phyloP scores from a whole-genome alignment of 306 rosid species.

The Vicia faba region DNA sequence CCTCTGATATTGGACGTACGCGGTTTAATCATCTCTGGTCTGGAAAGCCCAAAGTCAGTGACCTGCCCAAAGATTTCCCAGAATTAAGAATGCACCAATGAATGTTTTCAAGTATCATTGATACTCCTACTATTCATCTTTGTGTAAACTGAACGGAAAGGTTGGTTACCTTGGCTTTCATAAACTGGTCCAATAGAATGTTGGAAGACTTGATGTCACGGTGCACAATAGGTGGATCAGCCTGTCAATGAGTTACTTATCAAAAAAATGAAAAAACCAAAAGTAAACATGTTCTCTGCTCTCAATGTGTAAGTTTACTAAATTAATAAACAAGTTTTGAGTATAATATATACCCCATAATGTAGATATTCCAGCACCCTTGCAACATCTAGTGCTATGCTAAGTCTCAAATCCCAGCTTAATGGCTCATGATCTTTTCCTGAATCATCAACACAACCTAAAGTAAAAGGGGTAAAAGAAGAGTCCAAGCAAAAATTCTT shows the following conservation, averaged over 20 bases:
- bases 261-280: slow-evolving; percentile 21
- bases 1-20: slow-evolving; percentile 41
- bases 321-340: slow-evolving; percentile 15
- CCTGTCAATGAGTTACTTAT: slow-evolving; percentile 50
- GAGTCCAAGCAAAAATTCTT: slow-evolving; percentile 6
- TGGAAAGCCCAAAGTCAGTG: slow-evolving; percentile 54
- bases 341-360: slow-evolving; percentile 63
- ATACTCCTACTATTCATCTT: slow-evolving; percentile 19
- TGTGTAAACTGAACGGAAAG: slow-evolving; percentile 34
- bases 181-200: slow-evolving; percentile 72
- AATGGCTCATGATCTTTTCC: slow-evolving; percentile 63
- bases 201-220: slow-evolving; percentile 93
- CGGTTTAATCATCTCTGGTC: slow-evolving; percentile 47
- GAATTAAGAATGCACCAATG: no score
- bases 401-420: slow-evolving; percentile 79
- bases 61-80: slow-evolving; percentile 33
- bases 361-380: slow-evolving; percentile 97
- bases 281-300: slow-evolving; percentile 10
- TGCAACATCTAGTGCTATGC: slow-evolving; percentile 80
- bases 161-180: slow-evolving; percentile 78
- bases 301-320: slow-evolving; percentile 18
- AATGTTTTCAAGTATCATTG: slow-evolving; percentile 10
- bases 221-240: slow-evolving; percentile 91
- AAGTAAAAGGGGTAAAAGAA: slow-evolving; percentile 8
- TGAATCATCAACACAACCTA: slow-evolving; percentile 27